phyloP scores from a whole-genome alignment of 352 stramenopile genomes.

The Phytopythium oedochilum region DNA sequence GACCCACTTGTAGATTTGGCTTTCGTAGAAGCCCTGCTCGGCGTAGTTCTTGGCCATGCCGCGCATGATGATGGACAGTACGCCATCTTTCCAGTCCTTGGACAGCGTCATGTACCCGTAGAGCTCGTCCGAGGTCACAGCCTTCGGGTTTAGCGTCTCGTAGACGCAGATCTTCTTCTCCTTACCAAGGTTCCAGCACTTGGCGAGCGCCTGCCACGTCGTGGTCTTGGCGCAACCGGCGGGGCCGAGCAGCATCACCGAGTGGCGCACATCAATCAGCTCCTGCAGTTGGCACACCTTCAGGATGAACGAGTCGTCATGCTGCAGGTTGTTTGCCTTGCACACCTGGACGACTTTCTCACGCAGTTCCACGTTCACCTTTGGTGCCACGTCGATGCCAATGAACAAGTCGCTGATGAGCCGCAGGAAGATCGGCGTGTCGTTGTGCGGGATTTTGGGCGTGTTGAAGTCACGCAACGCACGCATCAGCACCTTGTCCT shows the following conservation, averaged over 20 bases:
- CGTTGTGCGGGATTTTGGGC: conserved; percentile 83
- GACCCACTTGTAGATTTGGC: conserved; percentile 90
- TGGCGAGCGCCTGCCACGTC: conserved; percentile 80
- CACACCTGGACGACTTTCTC: conserved; percentile 90
- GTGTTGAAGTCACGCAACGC: conserved; percentile 86
- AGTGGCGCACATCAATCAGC: conserved; percentile 86
- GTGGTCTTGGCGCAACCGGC: conserved; percentile 84
- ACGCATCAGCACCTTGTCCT: conserved; percentile 87
- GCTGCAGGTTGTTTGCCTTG: conserved; percentile 84
- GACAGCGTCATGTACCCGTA: conserved; percentile 92
- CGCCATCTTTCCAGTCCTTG: conserved; percentile 88
- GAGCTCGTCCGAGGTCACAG: conserved; percentile 89
- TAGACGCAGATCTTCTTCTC: conserved; percentile 89
- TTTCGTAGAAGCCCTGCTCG: conserved; percentile 94
- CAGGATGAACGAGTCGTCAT: conserved; percentile 82
- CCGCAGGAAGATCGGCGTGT: conserved; percentile 86
- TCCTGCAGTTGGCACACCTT: conserved; percentile 87
- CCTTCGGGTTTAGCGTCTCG: conserved; percentile 86
- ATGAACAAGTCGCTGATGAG: conserved; percentile 90
- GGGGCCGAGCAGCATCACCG: conserved; percentile 81
- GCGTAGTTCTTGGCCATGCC: conserved; percentile 89
- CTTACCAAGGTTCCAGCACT: conserved; percentile 86
- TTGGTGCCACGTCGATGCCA: conserved; percentile 91
- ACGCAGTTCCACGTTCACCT: conserved; percentile 92
- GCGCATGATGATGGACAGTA: conserved; percentile 89